Base-by-base conservation (phyloP, 1,139 yeast genomes). In the Taiozyma sp. region DNA sequence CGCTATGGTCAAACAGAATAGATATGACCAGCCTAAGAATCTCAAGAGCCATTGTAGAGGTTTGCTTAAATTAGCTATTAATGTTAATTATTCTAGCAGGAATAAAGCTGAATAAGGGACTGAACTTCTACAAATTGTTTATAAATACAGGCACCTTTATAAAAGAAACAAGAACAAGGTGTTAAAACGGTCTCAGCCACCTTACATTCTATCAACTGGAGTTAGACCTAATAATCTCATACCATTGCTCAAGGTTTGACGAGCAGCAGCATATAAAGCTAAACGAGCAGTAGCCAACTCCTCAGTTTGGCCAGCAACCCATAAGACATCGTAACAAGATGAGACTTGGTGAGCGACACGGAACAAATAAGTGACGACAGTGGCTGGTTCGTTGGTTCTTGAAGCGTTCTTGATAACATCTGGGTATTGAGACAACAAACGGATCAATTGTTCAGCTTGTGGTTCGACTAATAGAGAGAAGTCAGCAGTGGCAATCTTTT, bases 221-320 rank as follows among this genome's bases (percentile, higher is more conserved):
- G 98, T 92, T 68, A 95, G 79, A 54, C 97, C 97, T 66, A 95
- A 77, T 67, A 95, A 76, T 47, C 76, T 76, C 95, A 95, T 87
- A 78, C 98, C 99, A 67, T 92, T 92, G 74, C 78, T 77, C 63
- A 95, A 78, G 27, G 90, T 96, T 73, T 87, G 96, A 74, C 93
- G 85, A 50, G 97, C 97, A 58, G 97, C 78, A 56, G 87, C 79
- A 71, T 92, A 95, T 63, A 95, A 80, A 5, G 98, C 97, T 72
- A 93, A 77, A 74, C 99, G 88, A 43, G 99, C 97, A 54, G 80
- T 71, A 50, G 98, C 96, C 66, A 93, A 76, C 51, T 88, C 91
- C 66, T 81, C 81, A 61, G 87, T 89, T 75, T 95, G 99, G 57
- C 98, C 98, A 58, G 96, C 90, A 60, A 95, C 99, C 97, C 99